Percentiles rank a stretch among this genome's conserved stretches.
These are phyloP conservation scores for Cercospora canescens DNA, from an alignment of 2,329 filamentous ascomycete species.

Conservation along the genomic window DNA sequence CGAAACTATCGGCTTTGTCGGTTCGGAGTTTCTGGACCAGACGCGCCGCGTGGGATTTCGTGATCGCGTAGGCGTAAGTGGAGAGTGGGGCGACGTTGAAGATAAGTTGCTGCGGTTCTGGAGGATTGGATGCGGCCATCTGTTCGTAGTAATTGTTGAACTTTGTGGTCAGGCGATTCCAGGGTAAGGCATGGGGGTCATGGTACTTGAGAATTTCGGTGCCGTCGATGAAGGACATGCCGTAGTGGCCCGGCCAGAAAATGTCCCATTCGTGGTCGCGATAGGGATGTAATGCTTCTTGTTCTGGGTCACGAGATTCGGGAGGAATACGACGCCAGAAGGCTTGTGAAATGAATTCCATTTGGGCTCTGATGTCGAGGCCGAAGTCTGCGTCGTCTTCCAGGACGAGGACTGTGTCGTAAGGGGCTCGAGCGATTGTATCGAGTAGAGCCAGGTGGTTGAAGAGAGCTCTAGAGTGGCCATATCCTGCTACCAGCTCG, in stretches of 20 bases:
- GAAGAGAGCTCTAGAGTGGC: constrained; percentile 4
- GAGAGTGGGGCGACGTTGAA: constrained; percentile 13
- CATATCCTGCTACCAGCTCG: not conserved
- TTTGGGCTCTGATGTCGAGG: constrained; percentile 38
- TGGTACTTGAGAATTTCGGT: constrained; percentile 5
- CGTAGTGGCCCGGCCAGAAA: constrained; percentile 36
- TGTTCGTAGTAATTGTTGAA: constrained; percentile 22
- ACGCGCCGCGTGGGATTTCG: constrained; percentile 5
- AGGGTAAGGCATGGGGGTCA: constrained; percentile 13
- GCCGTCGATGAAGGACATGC: constrained; percentile 16
- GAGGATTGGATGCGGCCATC: not conserved
- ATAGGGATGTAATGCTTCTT: constrained; percentile 11
- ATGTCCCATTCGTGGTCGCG: constrained; percentile 30
- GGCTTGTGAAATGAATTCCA: constrained; percentile 37
- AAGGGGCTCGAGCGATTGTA: constrained; percentile 38
- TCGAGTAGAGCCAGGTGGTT: constrained; percentile 16
- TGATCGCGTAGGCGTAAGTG: constrained; percentile 15
- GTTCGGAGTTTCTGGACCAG: constrained; percentile 2
- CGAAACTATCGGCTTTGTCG: constrained; percentile 9
- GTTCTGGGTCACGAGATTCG: not conserved
- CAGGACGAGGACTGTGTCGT: constrained; percentile 43
- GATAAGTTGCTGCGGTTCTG: constrained; percentile 12
- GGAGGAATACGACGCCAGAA: not conserved
- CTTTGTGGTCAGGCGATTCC: constrained; percentile 1
- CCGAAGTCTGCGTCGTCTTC: constrained; percentile 47